Evolutionary conservation across 2,329 filamentous ascomycete species (phyloP), one percentile per base, ranked within the genome.

Genomic region (Neofusicoccum sp.): DNA sequence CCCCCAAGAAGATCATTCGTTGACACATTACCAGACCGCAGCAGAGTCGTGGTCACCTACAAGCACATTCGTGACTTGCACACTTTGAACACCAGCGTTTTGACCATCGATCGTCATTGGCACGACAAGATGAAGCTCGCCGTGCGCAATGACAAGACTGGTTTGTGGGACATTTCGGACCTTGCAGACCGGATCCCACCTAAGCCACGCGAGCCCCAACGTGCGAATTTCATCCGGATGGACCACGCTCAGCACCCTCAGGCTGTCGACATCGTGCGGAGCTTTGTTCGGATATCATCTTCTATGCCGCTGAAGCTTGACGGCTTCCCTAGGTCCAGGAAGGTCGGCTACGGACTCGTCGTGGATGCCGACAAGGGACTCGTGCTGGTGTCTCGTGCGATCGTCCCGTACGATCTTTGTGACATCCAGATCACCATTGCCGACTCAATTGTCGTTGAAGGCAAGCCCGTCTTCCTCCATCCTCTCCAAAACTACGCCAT

Each of bases 401-500:
- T 97, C 65, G 90, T 99, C 20, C 95, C 95, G 2, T 97, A 97
- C 71, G 92, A 99, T 73, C 85, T 99, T 34, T 98, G 93, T 76
- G 95, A 99, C 71, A 96, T 99, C 67, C 92, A 89, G 45, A 86
- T 99, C 68, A 98, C 95, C 12, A 96, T 99, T 67, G 95, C 95
- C 26, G 95, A 99, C 74, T 96, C 93, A 3, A 91, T 99, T 69
- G 91, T 96, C 60, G 90, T 98, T 9, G 89, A 93, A 67, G 95
- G 90, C 68, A 96, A 96, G 76, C 90, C 99, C 4, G 84, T 98
- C 12, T 99, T 99, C 80, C 81, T 99, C 73, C 95, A 99, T 71
- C 95, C 95, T 12, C 81, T 99, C 58, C 95, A 98, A 73, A 99
- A 99, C 75, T 99, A 98, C 75, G 90, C 90, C 66, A 89, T 99